These are phyloP conservation scores for Forsythia viridissima DNA, from an alignment of 257 asterid species.

Conservation along the genomic window DNA sequence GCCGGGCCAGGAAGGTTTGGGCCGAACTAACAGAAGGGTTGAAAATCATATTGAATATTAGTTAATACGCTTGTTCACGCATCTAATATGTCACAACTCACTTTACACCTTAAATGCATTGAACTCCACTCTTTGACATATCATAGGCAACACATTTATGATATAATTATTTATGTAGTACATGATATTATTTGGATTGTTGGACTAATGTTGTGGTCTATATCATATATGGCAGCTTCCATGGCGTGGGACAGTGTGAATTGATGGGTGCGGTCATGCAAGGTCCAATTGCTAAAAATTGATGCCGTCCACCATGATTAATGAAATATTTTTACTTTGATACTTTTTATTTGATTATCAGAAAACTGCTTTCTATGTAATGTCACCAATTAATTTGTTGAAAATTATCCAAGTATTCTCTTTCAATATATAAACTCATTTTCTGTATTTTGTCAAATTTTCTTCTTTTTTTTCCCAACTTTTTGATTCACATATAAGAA, in stretches of 20 bases:
- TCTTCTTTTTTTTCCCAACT: not conserved
- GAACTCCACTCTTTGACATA: not conserved
- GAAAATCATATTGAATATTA: too few relatives aligned
- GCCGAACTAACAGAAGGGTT: too few relatives aligned
- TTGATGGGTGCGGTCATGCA: constrained; percentile 24
- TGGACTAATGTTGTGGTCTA: constrained; percentile 4
- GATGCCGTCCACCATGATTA: not conserved
- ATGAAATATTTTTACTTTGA: not conserved
- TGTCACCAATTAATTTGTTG: not conserved
- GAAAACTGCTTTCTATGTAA: not conserved
- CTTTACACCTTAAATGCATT: too few relatives aligned
- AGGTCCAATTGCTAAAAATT: not conserved
- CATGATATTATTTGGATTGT: not conserved
- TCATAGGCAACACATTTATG: not conserved
- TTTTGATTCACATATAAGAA: too few relatives aligned
- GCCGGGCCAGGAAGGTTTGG: too few relatives aligned
- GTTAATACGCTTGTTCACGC: too few relatives aligned
- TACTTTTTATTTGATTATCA: not conserved
- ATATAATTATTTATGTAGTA: not conserved
- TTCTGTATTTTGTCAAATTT: not conserved
- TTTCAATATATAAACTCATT: not conserved
- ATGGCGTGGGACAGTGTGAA: constrained; percentile 51
- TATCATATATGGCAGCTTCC: constrained; percentile 47
- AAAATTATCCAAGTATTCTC: not conserved
- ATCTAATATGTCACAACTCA: too few relatives aligned